Evolutionary conservation across 306 rosid genomes (phyloP).

Genomic region (Cucumis hystrix): DNA sequence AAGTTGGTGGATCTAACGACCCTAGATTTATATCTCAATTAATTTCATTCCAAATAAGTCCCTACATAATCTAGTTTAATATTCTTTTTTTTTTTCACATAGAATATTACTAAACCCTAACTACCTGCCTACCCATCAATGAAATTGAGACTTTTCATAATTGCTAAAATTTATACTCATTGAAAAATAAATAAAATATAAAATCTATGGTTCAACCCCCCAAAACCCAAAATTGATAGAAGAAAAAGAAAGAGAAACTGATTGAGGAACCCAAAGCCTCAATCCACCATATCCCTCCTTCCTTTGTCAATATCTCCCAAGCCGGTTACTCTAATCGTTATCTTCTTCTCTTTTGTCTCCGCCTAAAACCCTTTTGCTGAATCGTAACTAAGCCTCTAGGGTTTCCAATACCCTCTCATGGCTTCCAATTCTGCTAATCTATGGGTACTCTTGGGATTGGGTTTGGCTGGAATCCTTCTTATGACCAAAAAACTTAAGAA

Average conservation of each 20-base stretch:
- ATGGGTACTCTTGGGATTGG: constrained; percentile 74
- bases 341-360: constrained; percentile 5
- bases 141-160: background rate
- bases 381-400: background rate
- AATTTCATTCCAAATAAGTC: too few relatives aligned
- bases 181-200: background rate
- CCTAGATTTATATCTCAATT: too few relatives aligned
- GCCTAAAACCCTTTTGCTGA: background rate
- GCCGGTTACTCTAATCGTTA: background rate
- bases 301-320: background rate
- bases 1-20: too few relatives aligned
- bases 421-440: constrained; percentile 65
- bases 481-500: constrained; percentile 62
- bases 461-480: constrained; percentile 71
- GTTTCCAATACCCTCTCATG: constrained; percentile 16
- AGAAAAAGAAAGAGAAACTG: background rate
- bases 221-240: background rate
- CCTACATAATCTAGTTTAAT: too few relatives aligned
- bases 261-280: background rate
- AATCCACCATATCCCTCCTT: background rate
- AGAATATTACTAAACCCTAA: too few relatives aligned
- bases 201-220: background rate
- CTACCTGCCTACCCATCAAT: too few relatives aligned
- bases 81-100: too few relatives aligned
- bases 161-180: background rate